Conservation (phyloP, 495 filamentous ascomycete genomes). For the Penicillium angulare region DNA sequence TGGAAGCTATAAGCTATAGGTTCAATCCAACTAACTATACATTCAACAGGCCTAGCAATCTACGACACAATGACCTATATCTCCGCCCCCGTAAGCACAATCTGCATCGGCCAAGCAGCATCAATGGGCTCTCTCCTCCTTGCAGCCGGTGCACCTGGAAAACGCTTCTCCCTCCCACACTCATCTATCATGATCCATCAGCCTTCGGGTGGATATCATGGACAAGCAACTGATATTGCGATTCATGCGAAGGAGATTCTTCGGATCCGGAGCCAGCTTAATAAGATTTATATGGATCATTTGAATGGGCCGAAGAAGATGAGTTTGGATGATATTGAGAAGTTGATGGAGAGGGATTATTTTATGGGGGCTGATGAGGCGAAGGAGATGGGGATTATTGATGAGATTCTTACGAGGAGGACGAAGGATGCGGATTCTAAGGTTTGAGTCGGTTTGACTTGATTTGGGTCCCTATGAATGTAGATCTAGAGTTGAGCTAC, state of each 20-base stretch:
- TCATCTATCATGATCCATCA: conserved; percentile 96
- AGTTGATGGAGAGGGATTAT: conserved; percentile 93
- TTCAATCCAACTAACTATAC: background rate
- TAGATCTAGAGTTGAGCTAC: too few relatives aligned
- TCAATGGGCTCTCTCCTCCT: conserved; percentile 92
- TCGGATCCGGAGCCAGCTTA: conserved; percentile 77
- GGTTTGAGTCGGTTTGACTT: too few relatives aligned
- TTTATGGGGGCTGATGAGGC: conserved; percentile 90
- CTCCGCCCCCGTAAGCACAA: conserved; percentile 83
- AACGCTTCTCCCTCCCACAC: conserved; percentile 86
- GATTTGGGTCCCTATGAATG: too few relatives aligned
- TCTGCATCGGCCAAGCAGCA: conserved; percentile 92
- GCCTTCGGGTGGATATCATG: conserved; percentile 85
- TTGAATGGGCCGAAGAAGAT: conserved; percentile 68
- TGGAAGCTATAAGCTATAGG: background rate
- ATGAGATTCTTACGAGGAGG: conserved; percentile 64
- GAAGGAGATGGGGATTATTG: conserved; percentile 83
- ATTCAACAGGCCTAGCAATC: conserved; percentile 80
- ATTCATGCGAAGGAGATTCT: conserved; percentile 98
- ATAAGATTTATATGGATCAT: conserved; percentile 85
- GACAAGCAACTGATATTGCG: conserved; percentile 88
- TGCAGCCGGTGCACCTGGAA: conserved; percentile 79
- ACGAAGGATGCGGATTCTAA: too few relatives aligned
- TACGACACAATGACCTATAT: conserved; percentile 99
- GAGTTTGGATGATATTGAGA: conserved; percentile 77